phyloP scores from a whole-genome alignment of 345 rosid genomes.

The Salix koriyanagi region DNA sequence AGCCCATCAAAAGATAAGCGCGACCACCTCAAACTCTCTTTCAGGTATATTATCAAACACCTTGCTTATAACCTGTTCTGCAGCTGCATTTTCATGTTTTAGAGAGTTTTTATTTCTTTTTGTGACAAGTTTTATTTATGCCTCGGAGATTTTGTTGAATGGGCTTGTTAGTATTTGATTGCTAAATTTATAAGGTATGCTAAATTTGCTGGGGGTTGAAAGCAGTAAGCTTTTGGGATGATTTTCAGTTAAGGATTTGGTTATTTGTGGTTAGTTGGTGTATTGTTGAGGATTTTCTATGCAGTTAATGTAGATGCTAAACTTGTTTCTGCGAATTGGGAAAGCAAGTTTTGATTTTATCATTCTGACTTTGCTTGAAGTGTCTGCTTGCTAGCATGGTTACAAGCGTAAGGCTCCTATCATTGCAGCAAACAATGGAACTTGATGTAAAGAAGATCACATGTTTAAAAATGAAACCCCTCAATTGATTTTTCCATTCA shows the following conservation, averaged over 20 bases:
- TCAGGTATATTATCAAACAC: conserved; percentile 19
- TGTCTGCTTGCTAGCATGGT: not conserved
- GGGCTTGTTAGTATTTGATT: not conserved
- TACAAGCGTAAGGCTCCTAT: not conserved
- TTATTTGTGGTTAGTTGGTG: too few relatives aligned
- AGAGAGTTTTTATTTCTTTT: not conserved
- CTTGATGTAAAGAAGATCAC: not conserved
- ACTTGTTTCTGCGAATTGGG: not conserved
- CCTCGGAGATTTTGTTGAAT: not conserved
- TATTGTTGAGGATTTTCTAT: not conserved
- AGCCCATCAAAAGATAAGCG: not conserved
- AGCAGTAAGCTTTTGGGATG: conserved; percentile 1
- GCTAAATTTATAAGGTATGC: not conserved
- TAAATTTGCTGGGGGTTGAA: not conserved
- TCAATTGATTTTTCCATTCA: not conserved
- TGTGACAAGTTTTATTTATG: not conserved
- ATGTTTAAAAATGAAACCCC: not conserved
- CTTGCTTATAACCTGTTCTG: not conserved
- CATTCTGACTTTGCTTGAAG: not conserved
- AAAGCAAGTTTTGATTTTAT: not conserved
- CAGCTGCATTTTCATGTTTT: not conserved
- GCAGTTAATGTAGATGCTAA: not conserved
- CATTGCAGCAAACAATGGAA: not conserved
- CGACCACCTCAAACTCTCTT: not conserved
- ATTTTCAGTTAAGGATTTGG: not conserved